Percentiles rank a stretch among this genome's conserved stretches.
Conservation (phyloP, 257 asterid species). For the Rhazya stricta region DNA sequence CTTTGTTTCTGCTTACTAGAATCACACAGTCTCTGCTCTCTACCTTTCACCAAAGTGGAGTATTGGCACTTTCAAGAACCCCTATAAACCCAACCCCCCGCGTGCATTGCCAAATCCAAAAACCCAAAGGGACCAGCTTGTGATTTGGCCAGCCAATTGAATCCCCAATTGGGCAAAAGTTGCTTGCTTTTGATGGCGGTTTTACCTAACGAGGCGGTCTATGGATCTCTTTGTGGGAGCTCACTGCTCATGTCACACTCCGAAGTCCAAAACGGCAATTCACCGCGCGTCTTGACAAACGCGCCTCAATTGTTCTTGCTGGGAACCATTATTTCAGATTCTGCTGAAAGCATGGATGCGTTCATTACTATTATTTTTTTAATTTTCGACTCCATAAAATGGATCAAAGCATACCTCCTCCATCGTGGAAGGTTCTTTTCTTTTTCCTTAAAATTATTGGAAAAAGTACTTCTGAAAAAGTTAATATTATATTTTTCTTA, state of each 20-base stretch:
- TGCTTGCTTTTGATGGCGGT: not conserved
- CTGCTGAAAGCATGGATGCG: too few relatives aligned
- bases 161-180: not conserved
- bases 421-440: too few relatives aligned
- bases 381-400: too few relatives aligned
- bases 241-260: not conserved
- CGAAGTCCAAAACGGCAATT: too few relatives aligned
- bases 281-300: too few relatives aligned
- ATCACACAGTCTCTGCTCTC: not conserved
- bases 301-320: too few relatives aligned
- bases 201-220: not conserved
- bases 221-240: not conserved
- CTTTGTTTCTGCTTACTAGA: not conserved
- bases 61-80: not conserved
- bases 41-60: slow-evolving; percentile 3
- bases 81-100: not conserved
- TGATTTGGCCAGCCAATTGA: not conserved
- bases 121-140: not conserved
- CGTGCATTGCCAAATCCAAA: not conserved
- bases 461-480: too few relatives aligned
- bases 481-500: too few relatives aligned
- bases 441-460: too few relatives aligned
- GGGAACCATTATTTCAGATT: too few relatives aligned
- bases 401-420: too few relatives aligned
- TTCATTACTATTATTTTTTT: too few relatives aligned